A percentile compares a stretch with the other conserved stretches of the same genome.
Evolutionary conservation across 1,284 basidiomycete genomes (phyloP).

Genomic region (Malassezia brasiliensis): DNA sequence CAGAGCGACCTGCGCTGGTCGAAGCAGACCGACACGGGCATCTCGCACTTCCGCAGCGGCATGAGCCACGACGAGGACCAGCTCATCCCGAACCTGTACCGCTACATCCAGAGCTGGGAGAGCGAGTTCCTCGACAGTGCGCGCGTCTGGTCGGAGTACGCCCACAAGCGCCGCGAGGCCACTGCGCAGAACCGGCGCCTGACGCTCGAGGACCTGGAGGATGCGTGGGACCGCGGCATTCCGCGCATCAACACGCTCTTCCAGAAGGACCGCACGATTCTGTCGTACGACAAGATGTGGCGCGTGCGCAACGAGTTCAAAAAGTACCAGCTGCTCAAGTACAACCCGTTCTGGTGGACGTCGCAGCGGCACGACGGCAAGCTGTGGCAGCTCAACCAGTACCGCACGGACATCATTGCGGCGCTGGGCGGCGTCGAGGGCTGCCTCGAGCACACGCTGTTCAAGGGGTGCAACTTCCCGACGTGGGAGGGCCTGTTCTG

Average conservation of each 20-base stretch:
- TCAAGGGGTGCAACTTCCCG: constrained; percentile 87
- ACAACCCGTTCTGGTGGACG: constrained; percentile 96
- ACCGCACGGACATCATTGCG: constrained; percentile 97
- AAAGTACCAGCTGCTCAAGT: constrained; percentile 84
- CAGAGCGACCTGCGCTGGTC: constrained; percentile 95
- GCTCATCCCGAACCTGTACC: constrained; percentile 79
- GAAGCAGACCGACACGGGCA: constrained; percentile 86
- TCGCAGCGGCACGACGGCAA: constrained; percentile 96
- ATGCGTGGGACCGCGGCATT: constrained; percentile 96
- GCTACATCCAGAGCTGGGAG: constrained; percentile 97
- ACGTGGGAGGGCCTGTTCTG: constrained; percentile 56
- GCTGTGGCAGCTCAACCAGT: constrained; percentile 94
- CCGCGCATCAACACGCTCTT: constrained; percentile 94
- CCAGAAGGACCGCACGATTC: constrained; percentile 92
- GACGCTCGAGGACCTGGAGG: constrained; percentile 92
- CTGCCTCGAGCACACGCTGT: constrained; percentile 90
- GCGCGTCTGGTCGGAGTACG: constrained; percentile 98
- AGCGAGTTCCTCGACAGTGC: constrained; percentile 96
- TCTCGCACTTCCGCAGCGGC: constrained; percentile 89
- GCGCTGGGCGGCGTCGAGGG: constrained; percentile 95
- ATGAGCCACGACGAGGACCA: constrained; percentile 64
- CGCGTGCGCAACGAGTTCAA: constrained; percentile 79
- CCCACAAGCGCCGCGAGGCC: constrained; percentile 97
- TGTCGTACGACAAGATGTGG: constrained; percentile 96
- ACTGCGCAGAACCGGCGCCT: constrained; percentile 94